These are phyloP conservation scores for Trifolium dubium DNA, from an alignment of 306 rosid species.

Conservation along the genomic window DNA sequence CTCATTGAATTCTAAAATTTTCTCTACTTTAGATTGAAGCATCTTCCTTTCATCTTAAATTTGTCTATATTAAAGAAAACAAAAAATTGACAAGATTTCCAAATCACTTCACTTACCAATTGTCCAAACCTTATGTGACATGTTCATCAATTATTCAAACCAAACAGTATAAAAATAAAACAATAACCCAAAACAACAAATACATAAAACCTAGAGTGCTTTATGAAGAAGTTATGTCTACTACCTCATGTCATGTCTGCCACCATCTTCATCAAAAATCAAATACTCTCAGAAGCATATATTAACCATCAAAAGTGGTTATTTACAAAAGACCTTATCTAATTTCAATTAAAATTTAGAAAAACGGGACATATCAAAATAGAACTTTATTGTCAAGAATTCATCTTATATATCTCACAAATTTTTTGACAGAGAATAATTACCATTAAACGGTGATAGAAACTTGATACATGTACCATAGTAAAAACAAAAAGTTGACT, in stretches of 20 bases:
- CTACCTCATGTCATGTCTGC: background rate
- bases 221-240: background rate
- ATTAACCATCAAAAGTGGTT: background rate
- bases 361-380: background rate
- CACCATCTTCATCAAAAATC: background rate
- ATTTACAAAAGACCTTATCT: background rate
- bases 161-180: background rate
- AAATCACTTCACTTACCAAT: background rate
- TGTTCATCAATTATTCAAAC: background rate
- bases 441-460: too few relatives aligned
- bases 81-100: constrained; percentile 13
- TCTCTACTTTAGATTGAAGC: too few relatives aligned
- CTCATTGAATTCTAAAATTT: too few relatives aligned
- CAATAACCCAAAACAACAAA: background rate
- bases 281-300: background rate
- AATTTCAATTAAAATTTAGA: background rate
- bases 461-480: too few relatives aligned
- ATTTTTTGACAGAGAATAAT: background rate
- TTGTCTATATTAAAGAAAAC: too few relatives aligned
- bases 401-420: background rate
- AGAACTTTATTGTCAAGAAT: too few relatives aligned
- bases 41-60: too few relatives aligned
- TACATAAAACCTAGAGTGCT: constrained; percentile 4
- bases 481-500: background rate
- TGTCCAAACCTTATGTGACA: constrained; percentile 2